Base-by-base conservation (phyloP, 1,139 yeast species). In the Saccharomyces pastorianus region DNA sequence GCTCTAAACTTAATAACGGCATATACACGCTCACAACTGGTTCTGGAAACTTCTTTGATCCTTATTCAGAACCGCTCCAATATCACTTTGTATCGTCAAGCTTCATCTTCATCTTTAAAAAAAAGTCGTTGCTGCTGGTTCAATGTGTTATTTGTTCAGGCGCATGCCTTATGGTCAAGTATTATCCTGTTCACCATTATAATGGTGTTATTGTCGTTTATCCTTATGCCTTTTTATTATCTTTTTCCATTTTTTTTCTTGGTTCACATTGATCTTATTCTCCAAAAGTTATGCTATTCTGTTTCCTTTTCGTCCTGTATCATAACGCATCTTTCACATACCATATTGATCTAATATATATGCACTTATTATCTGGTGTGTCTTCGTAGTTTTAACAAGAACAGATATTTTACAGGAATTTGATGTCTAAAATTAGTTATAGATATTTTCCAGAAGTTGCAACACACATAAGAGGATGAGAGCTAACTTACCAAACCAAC, bases 321-420 rank as follows among this genome's bases (percentile, higher is more conserved):
- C 9, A 6, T 38, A 38, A 38, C 13, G 25, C 5, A 13, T 17
- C 13, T 17, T 17, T 38, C 44, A 38, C 44, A 38, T 38, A 38
- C 44, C 44, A 38, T 38, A 38, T 38, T 38, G 44, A 38, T 38
- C 44, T 38, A 38, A 38, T 38, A 38, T 38, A 38, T 38, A 38
- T 38, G 44, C 44, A 38, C 44, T 38, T 7, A 38, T 38, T 38
- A 38, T 38, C 44, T 38, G 44, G 44, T 38, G 44, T 38, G 41
- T 38, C 13, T 38, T 17, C 23, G 44, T 38, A 38, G 13, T 17
- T 2, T 13, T 38, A 6, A 17, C 4, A 38, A 9, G 9, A 32
- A 17, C 25, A 17, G 11, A 2, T 3, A 3, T 13, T 20, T 4
- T 9, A 17, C 3, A 3, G 25, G 5, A 17, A 17, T 4, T 17